These are phyloP conservation scores for Oxytropis ochrocephala DNA, from an alignment of 306 rosid species.

Conservation along the genomic window DNA sequence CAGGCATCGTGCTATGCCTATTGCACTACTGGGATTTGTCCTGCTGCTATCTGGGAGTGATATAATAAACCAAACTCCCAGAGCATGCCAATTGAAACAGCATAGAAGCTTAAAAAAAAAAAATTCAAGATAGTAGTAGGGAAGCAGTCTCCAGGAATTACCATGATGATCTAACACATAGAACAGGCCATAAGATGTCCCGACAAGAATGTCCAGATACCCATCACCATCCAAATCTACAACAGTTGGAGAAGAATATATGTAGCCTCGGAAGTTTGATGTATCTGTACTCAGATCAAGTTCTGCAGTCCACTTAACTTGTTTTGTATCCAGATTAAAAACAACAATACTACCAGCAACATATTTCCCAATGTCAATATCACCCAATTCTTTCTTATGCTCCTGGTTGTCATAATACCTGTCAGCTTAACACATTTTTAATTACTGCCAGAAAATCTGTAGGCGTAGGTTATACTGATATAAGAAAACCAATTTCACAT, in stretches of 20 bases:
- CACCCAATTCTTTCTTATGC: slow-evolving; percentile 86
- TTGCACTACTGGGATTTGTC: neutral
- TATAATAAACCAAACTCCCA: neutral
- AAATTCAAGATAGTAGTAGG: neutral
- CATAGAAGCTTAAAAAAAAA: neutral
- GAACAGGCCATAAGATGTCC: slow-evolving; percentile 90
- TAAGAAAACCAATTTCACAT: slow-evolving; percentile 14
- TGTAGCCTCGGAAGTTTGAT: slow-evolving; percentile 59
- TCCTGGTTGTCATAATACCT: slow-evolving; percentile 94
- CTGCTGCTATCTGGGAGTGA: neutral
- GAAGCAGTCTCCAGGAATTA: slow-evolving; percentile 25
- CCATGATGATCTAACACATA: slow-evolving; percentile 94
- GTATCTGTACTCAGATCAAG: slow-evolving; percentile 90
- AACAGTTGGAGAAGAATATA: slow-evolving; percentile 89
- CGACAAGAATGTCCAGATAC: slow-evolving; percentile 84
- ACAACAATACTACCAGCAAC: slow-evolving; percentile 93
- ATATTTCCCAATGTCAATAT: slow-evolving; percentile 80
- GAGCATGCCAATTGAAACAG: neutral
- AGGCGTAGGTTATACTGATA: slow-evolving; percentile 1
- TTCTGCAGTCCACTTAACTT: slow-evolving; percentile 88
- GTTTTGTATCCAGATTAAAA: slow-evolving; percentile 83
- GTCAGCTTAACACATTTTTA: slow-evolving; percentile 41
- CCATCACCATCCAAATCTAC: slow-evolving; percentile 98
- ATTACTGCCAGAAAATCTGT: slow-evolving; percentile 29
- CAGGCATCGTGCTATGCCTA: neutral